Conservation (phyloP, 768 basidiomycete genomes). For the Naematelia aurantialba region DNA sequence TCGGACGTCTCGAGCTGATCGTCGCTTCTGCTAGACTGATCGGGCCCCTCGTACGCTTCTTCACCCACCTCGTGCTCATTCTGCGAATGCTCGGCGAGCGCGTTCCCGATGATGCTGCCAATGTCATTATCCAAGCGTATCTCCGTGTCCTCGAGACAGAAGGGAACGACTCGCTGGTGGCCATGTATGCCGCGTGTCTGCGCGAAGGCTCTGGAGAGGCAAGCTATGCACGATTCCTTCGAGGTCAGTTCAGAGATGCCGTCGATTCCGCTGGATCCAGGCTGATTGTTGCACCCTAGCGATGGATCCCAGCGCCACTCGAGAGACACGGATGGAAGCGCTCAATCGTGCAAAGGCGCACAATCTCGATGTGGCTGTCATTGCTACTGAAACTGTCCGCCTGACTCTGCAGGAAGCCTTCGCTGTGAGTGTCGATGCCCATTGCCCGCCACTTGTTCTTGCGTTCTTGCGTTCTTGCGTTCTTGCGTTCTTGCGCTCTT, state of each 20-base stretch:
- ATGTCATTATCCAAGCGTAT: slow-evolving; percentile 82
- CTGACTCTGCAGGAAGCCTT: slow-evolving; percentile 55
- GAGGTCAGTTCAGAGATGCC: slow-evolving; percentile 47
- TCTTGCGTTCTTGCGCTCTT: no score
- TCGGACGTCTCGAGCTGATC: not conserved
- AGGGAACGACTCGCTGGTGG: slow-evolving; percentile 78
- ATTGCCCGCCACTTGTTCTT: no score
- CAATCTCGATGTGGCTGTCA: slow-evolving; percentile 73
- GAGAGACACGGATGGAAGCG: slow-evolving; percentile 64
- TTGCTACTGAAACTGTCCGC: slow-evolving; percentile 77
- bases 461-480: no score
- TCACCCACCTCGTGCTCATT: slow-evolving; percentile 86
- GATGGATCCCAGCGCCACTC: slow-evolving; percentile 48
- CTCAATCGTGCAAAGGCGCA: slow-evolving; percentile 75
- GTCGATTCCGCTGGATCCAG: not conserved
- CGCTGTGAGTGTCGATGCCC: slow-evolving; percentile 46
- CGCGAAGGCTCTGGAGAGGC: slow-evolving; percentile 83
- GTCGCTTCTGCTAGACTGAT: slow-evolving; percentile 30
- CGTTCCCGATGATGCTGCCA: slow-evolving; percentile 69
- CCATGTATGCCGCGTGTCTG: slow-evolving; percentile 86
- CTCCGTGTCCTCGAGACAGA: slow-evolving; percentile 78
- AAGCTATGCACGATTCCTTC: slow-evolving; percentile 85
- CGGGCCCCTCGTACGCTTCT: slow-evolving; percentile 67
- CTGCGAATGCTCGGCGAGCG: slow-evolving; percentile 73
- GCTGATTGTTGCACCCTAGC: slow-evolving; percentile 30